Evolutionary conservation across 2,329 filamentous ascomycete genomes (phyloP).

Genomic region (Trichoderma sp.): DNA sequence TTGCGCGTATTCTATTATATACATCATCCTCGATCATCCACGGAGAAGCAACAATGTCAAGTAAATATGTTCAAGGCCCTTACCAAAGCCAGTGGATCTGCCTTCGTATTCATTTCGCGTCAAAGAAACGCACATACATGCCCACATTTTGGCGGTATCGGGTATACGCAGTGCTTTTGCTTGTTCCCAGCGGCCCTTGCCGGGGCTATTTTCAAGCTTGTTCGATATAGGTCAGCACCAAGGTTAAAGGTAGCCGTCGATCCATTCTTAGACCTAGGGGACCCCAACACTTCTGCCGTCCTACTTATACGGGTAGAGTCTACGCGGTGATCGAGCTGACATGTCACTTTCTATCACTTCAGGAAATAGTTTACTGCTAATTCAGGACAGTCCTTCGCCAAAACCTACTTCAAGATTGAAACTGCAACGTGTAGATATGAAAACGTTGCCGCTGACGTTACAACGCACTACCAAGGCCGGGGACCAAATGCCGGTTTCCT

Average conservation of each 20-base stretch:
- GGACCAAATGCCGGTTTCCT: neutral
- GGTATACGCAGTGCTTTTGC: neutral
- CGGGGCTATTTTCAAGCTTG: neutral
- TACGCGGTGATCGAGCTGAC: neutral
- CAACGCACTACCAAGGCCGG: neutral
- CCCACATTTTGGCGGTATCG: neutral
- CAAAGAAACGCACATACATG: neutral
- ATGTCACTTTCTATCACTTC: neutral
- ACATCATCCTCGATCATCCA: neutral
- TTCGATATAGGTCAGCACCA: neutral
- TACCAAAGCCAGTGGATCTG: neutral
- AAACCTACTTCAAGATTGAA: neutral
- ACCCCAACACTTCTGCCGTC: neutral
- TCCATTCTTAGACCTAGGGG: neutral
- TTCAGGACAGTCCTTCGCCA: neutral
- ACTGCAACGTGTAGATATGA: neutral
- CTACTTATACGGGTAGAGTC: neutral
- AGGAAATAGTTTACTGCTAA: neutral
- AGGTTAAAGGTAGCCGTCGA: neutral
- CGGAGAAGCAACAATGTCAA: neutral
- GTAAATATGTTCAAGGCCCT: no score
- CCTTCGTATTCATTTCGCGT: neutral
- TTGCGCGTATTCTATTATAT: neutral
- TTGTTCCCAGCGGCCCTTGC: neutral
- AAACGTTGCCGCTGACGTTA: neutral